Conservation (phyloP, 2,329 filamentous ascomycete species). For the Lachnum nothofagi region DNA sequence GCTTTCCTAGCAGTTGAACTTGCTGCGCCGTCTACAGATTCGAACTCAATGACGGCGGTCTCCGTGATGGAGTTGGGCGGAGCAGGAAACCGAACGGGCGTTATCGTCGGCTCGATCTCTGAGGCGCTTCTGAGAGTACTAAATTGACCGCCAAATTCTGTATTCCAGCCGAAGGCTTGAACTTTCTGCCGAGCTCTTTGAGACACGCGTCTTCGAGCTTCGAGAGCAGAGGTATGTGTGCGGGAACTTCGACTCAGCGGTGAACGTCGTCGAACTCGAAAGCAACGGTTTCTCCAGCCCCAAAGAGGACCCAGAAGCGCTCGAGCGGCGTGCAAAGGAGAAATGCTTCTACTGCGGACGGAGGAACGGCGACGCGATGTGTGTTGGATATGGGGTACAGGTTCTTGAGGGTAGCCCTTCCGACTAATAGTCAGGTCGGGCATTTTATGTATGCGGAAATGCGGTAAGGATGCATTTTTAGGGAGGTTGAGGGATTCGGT, state of each 20-base stretch:
- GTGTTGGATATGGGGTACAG: conserved; percentile 24
- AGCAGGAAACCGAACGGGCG: neutral
- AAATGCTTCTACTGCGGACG: conserved; percentile 7
- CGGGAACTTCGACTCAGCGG: conserved; percentile 9
- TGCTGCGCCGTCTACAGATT: conserved; percentile 18
- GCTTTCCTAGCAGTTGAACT: conserved; percentile 11
- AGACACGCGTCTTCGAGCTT: conserved; percentile 17
- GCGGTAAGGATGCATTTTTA: conserved; percentile 26
- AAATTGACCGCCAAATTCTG: neutral
- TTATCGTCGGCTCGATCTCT: neutral
- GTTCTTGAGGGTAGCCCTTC: conserved; percentile 29
- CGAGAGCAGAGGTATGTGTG: conserved; percentile 8
- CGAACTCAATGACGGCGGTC: conserved; percentile 9
- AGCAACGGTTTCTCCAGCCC: conserved; percentile 18
- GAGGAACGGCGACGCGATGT: conserved; percentile 15
- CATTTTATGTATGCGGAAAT: conserved; percentile 22
- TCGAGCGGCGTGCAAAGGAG: conserved; percentile 14
- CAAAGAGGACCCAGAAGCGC: conserved; percentile 10
- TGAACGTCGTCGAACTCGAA: conserved; percentile 7
- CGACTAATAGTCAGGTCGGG: conserved; percentile 26
- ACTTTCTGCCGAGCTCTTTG: conserved; percentile 19
- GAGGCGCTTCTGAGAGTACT: neutral
- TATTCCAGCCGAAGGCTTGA: conserved; percentile 23
- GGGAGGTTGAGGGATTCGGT: conserved; percentile 11
- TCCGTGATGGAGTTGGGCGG: neutral